Conservation (phyloP, 2,329 filamentous ascomycete species). For the Sporothrix luriei region DNA sequence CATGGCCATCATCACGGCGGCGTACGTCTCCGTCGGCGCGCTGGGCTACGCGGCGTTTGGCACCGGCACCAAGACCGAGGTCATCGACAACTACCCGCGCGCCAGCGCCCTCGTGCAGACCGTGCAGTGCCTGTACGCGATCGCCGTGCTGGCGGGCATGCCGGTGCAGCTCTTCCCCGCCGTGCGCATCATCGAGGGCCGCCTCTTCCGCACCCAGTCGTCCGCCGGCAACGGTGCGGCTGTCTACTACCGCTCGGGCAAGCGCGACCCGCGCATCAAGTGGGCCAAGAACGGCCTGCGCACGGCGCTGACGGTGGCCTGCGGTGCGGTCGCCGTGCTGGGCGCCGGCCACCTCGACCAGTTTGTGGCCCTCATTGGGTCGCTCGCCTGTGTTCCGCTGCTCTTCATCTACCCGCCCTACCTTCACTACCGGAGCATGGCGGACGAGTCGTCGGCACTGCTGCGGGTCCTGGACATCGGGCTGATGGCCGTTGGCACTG, state of each 20-base stretch:
- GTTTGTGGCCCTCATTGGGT: slow-evolving; percentile 73
- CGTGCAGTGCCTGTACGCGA: slow-evolving; percentile 72
- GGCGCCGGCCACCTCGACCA: slow-evolving; percentile 72
- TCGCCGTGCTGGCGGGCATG: slow-evolving; percentile 72
- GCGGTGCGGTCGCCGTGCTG: slow-evolving; percentile 62
- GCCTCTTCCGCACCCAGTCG: slow-evolving; percentile 56
- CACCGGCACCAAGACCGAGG: slow-evolving; percentile 67
- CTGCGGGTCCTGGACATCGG: slow-evolving; percentile 54
- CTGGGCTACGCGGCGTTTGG: slow-evolving; percentile 77
- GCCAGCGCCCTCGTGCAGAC: slow-evolving; percentile 71
- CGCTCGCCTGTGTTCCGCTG: slow-evolving; percentile 72
- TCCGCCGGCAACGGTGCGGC: slow-evolving; percentile 4
- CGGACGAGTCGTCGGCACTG: slow-evolving; percentile 51
- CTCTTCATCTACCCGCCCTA: slow-evolving; percentile 77
- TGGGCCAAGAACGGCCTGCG: slow-evolving; percentile 76
- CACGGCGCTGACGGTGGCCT: slow-evolving; percentile 58
- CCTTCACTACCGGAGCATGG: slow-evolving; percentile 69
- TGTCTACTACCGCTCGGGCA: slow-evolving; percentile 59
- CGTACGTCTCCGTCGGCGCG: slow-evolving; percentile 72
- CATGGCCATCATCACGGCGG: slow-evolving; percentile 72
- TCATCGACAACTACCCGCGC: slow-evolving; percentile 76
- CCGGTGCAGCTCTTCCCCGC: slow-evolving; percentile 77
- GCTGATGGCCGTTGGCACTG: slow-evolving; percentile 9
- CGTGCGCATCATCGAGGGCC: slow-evolving; percentile 69
- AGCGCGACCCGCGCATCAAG: slow-evolving; percentile 65